phyloP scores from a whole-genome alignment of 495 filamentous ascomycete genomes.

The Talaromyces wortmannii region DNA sequence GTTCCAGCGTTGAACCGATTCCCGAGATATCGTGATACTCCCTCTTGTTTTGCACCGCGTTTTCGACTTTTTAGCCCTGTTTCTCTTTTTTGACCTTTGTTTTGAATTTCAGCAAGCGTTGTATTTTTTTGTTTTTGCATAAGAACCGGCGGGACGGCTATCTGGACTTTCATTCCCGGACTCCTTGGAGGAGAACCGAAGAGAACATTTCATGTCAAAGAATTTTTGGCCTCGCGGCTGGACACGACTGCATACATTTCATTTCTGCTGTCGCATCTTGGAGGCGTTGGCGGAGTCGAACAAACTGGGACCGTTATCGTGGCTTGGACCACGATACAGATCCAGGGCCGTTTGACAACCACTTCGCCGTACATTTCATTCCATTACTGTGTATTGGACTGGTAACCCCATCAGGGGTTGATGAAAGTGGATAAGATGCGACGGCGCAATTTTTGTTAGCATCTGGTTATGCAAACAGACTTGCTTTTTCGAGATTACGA shows the following conservation, averaged over 20 bases:
- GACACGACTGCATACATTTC: constrained; percentile 44
- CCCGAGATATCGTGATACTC: constrained; percentile 46
- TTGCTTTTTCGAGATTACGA: not conserved
- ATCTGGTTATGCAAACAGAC: constrained; percentile 37
- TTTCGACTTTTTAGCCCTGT: constrained; percentile 34
- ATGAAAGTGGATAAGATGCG: constrained; percentile 18
- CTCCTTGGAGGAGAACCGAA: constrained; percentile 8
- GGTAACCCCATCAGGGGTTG: constrained; percentile 22
- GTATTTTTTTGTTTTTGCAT: constrained; percentile 25
- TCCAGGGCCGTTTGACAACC: not conserved
- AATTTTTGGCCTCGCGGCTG: constrained; percentile 55
- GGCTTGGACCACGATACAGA: not conserved
- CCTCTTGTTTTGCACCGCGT: constrained; percentile 28
- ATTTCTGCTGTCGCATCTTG: constrained; percentile 29
- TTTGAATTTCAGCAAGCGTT: constrained; percentile 31
- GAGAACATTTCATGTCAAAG: constrained; percentile 37
- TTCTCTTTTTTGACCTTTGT: constrained; percentile 15
- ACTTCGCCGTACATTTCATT: constrained; percentile 6
- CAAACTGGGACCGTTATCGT: not conserved
- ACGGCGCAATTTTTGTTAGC: constrained; percentile 10
- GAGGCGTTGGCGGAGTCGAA: not conserved
- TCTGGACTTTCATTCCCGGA: constrained; percentile 18
- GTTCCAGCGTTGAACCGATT: constrained; percentile 30
- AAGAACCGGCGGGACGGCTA: constrained; percentile 48
- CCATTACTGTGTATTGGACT: constrained; percentile 41